These are phyloP conservation scores for Exophiala xenobiotica DNA, from an alignment of 2,329 filamentous ascomycete species.

Conservation along the genomic window DNA sequence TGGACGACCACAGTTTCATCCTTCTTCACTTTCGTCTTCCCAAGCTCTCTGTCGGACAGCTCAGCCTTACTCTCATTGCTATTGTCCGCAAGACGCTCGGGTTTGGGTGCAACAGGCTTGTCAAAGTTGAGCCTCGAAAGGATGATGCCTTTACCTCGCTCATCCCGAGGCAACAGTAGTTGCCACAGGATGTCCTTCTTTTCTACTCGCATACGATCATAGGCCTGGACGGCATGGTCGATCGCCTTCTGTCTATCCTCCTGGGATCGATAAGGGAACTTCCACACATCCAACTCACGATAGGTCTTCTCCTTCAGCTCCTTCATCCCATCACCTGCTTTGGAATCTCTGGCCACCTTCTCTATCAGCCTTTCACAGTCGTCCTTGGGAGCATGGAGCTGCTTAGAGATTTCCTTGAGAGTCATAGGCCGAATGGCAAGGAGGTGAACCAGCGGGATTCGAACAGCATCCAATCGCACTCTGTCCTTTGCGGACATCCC, in stretches of 20 bases:
- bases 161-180: slow-evolving; percentile 58
- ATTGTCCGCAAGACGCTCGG: slow-evolving; percentile 20
- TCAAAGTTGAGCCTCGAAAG: slow-evolving; percentile 59
- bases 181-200: slow-evolving; percentile 64
- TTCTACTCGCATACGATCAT: slow-evolving; percentile 60
- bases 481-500: slow-evolving; percentile 28
- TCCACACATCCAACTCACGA: slow-evolving; percentile 62
- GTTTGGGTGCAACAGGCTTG: slow-evolving; percentile 25
- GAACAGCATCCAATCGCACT: slow-evolving; percentile 45
- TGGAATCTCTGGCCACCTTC: slow-evolving; percentile 55
- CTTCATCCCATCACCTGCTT: slow-evolving; percentile 45
- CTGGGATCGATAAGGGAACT: slow-evolving; percentile 56
- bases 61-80: slow-evolving; percentile 23
- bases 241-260: slow-evolving; percentile 60
- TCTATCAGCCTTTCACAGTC: slow-evolving; percentile 49
- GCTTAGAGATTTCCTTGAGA: slow-evolving; percentile 46
- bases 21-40: slow-evolving; percentile 11
- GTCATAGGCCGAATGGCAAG: slow-evolving; percentile 55
- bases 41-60: slow-evolving; percentile 21
- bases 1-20: slow-evolving; percentile 25
- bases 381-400: slow-evolving; percentile 49
- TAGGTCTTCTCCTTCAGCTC: slow-evolving; percentile 59
- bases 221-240: slow-evolving; percentile 62
- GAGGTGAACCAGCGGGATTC: slow-evolving; percentile 50
- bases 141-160: slow-evolving; percentile 61